Conservation (phyloP, 495 filamentous ascomycete species). For the Daldinia loculata region DNA sequence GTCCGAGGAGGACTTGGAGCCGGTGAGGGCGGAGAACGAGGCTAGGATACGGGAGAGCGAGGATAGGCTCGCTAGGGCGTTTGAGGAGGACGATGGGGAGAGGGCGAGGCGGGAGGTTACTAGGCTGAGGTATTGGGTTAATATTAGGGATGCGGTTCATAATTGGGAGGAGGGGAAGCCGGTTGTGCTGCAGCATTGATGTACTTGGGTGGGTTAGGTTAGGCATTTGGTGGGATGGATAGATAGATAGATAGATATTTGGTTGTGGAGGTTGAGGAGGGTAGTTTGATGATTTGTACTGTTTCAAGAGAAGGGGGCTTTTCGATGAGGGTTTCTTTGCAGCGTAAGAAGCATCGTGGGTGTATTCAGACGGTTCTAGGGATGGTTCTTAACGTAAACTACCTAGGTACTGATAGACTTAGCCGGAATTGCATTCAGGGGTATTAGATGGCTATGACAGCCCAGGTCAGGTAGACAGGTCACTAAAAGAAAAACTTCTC, state of each 20-base stretch:
- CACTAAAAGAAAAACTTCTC: no score
- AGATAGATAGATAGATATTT: not conserved
- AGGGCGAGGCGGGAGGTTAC: slow-evolving; percentile 75
- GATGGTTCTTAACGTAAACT: no score
- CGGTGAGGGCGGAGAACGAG: slow-evolving; percentile 72
- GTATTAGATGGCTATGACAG: no score
- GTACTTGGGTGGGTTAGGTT: not conserved
- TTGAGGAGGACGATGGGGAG: slow-evolving; percentile 71
- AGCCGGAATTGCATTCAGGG: no score
- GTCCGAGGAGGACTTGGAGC: slow-evolving; percentile 68
- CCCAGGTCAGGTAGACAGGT: no score
- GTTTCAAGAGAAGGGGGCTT: no score
- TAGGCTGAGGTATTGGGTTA: slow-evolving; percentile 88
- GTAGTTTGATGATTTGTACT: no score
- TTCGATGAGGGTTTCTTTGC: no score
- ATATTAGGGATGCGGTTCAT: slow-evolving; percentile 80
- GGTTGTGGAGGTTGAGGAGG: not conserved
- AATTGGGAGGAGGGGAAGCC: slow-evolving; percentile 83
- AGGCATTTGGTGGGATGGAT: not conserved
- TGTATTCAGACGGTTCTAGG: no score
- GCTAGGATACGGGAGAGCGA: slow-evolving; percentile 69
- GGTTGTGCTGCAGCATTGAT: slow-evolving; percentile 70
- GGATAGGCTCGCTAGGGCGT: slow-evolving; percentile 65
- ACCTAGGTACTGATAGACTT: no score
- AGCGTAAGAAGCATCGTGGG: no score